Conservation (phyloP, 805 yeast genomes). For the Suhomyces pyralidae region DNA sequence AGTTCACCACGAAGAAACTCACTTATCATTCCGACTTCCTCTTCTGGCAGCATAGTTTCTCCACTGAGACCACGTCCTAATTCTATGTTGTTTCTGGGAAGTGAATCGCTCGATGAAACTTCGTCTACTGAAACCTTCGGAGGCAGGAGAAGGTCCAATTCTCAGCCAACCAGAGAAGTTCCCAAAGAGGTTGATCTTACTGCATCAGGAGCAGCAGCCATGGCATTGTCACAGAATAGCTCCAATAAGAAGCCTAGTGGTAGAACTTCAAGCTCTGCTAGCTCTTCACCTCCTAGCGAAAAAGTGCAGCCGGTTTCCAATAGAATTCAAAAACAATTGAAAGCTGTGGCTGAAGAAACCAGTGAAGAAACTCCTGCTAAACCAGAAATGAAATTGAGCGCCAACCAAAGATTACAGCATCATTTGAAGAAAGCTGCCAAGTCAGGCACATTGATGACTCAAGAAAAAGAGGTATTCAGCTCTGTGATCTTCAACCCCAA, state of each 20-base stretch:
- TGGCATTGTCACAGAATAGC: constrained; percentile 22
- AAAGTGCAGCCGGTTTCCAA: constrained; percentile 6
- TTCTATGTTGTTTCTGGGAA: constrained; percentile 25
- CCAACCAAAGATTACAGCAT: constrained; percentile 38
- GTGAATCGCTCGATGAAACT: constrained; percentile 13
- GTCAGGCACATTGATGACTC: constrained; percentile 36
- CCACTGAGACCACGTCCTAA: constrained; percentile 18
- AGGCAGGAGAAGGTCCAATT: constrained; percentile 32
- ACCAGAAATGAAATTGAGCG: constrained; percentile 22
- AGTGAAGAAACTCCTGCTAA: not conserved
- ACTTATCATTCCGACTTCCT: constrained; percentile 5
- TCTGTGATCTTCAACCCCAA: constrained; percentile 42
- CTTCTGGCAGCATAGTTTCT: constrained; percentile 3
- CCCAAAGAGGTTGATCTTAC: not conserved
- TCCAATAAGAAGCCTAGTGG: constrained; percentile 13
- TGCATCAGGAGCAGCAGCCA: constrained; percentile 36
- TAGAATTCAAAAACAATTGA: constrained; percentile 13
- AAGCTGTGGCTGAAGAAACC: constrained; percentile 21
- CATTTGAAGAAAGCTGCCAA: constrained; percentile 38
- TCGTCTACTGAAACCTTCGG: constrained; percentile 8
- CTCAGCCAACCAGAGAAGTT: constrained; percentile 25
- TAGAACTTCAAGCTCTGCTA: constrained; percentile 2
- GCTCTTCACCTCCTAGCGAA: not conserved
- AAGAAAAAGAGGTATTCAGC: constrained; percentile 33
- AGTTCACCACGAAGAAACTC: constrained; percentile 17